Base-by-base conservation (phyloP, 2,329 filamentous ascomycete genomes). In the Zopfia rhizophila region DNA sequence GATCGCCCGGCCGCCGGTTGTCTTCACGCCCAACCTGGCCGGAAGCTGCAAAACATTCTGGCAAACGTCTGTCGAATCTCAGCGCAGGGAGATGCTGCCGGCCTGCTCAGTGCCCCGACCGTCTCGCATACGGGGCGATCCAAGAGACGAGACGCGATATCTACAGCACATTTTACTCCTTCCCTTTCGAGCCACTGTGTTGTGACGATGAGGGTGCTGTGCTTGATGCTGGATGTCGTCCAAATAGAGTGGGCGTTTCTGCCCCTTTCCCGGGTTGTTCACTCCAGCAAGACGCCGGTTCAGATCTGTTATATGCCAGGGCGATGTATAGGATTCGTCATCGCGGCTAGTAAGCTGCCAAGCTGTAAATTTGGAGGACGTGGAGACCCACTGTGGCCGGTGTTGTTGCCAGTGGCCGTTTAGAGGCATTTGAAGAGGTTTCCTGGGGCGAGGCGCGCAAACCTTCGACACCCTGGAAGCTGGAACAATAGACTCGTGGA, bases 311-410 rank as follows among this genome's bases (percentile, higher is more conserved):
- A 56, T 61, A 54, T 57, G 41, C 47, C 54, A 48, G 55, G 58
- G 44, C 48, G 30, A 55, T 38, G 43, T 56, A 55, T 49, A 57
- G 43, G 43, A 48, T 41, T 61, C 61, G 61, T 61, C 61, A 64
- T 66, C 56, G 45, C 44, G 43, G 42, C 53, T 58, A 58, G 54
- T 42, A 24, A 7, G 5, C 27, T n/a, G 38, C 31, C 16, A 40
- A 43, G 31, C 18, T 38, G 39, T 31, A 45, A 58, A 53, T 48
- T 54, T 28, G 30, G 44, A 23, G 16, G 23, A 14, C 16, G 30
- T n/a, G 16, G 13, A 40, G 45, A 40, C 46, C 46, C 46, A 45
- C 46, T n/a, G 30, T 21, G 38, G 17, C 12, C 28, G 28, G n/a
- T 19, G n/a, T n/a, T n/a, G 29, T 16, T 14, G 14, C 29, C 29